A percentile compares a stretch with the other conserved stretches of the same genome.
phyloP scores from a whole-genome alignment of 305 asterid genomes.

The Fraxinus xanthoxyloides region DNA sequence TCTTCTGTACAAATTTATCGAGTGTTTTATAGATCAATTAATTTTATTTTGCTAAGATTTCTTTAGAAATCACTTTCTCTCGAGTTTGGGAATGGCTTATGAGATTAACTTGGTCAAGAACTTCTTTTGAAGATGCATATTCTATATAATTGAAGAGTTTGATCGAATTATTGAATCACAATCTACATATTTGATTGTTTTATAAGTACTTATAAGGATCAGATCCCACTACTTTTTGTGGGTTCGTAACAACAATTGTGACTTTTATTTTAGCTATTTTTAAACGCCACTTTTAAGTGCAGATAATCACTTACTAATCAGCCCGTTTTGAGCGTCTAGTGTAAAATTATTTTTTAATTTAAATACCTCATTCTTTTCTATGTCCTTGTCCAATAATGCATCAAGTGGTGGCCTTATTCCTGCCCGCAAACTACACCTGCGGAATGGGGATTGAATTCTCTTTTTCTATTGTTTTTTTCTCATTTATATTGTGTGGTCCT shows the following conservation, averaged over 20 bases:
- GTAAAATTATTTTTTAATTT: too few relatives aligned
- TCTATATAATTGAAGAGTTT: not conserved
- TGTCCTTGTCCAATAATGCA: not conserved
- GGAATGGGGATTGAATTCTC: not conserved
- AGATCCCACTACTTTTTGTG: too few relatives aligned
- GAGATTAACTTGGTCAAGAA: not conserved
- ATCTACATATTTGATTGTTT: too few relatives aligned
- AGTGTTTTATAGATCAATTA: too few relatives aligned
- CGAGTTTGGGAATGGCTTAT: not conserved
- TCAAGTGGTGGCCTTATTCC: conserved; percentile 22
- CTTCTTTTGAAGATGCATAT: not conserved
- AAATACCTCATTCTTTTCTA: not conserved
- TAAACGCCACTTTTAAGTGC: too few relatives aligned
- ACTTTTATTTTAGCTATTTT: too few relatives aligned
- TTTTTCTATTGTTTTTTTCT: not conserved
- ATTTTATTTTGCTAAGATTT: not conserved
- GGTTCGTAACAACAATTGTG: too few relatives aligned
- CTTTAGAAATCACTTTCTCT: not conserved
- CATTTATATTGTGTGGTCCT: not conserved
- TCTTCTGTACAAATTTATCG: not conserved
- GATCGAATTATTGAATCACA: not conserved
- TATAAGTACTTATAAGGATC: too few relatives aligned
- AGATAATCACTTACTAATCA: too few relatives aligned
- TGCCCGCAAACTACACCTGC: conserved; percentile 15
- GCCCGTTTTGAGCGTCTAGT: too few relatives aligned